These are phyloP conservation scores for Ophiocordyceps polyrhachis-furcata DNA, from an alignment of 2,329 filamentous ascomycete genomes.

Conservation along the genomic window DNA sequence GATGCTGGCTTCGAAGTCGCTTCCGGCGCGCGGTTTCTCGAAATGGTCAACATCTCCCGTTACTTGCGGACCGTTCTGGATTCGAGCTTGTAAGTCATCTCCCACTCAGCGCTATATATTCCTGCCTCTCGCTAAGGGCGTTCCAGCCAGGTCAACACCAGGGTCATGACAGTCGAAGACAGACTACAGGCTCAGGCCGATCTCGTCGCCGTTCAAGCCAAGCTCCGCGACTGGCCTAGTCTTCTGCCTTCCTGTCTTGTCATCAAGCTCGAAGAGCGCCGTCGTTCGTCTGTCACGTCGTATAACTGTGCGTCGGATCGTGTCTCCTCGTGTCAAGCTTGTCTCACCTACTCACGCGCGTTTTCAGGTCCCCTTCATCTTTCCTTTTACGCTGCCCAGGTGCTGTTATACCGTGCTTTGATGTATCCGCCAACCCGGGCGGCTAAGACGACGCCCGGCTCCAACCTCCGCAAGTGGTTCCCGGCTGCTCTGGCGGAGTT, in stretches of 20 bases:
- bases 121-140: background rate
- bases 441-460: conserved; percentile 17
- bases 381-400: conserved; percentile 21
- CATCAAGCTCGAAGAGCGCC: conserved; percentile 6
- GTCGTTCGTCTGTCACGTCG: conserved; percentile 3
- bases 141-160: conserved; percentile 9
- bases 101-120: too few relatives aligned
- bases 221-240: conserved; percentile 16
- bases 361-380: conserved; percentile 19
- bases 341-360: background rate
- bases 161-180: conserved; percentile 3
- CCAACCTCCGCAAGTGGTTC: conserved; percentile 18
- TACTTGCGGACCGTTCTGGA: conserved; percentile 15
- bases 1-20: conserved; percentile 15
- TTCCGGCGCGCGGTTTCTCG: conserved; percentile 18
- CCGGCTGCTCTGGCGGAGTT: conserved; percentile 16
- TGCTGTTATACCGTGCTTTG: conserved; percentile 22
- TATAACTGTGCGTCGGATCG: conserved; percentile 8
- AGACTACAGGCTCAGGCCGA: conserved; percentile 5
- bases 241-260: conserved; percentile 17
- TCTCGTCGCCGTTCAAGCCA: conserved; percentile 10
- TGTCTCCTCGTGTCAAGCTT: too few relatives aligned
- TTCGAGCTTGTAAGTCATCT: conserved; percentile 13
- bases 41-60: conserved; percentile 14
- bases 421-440: conserved; percentile 25